Base-by-base conservation (phyloP, 2,329 filamentous ascomycete species). In the Aspergillus pseudoviridinutans region DNA sequence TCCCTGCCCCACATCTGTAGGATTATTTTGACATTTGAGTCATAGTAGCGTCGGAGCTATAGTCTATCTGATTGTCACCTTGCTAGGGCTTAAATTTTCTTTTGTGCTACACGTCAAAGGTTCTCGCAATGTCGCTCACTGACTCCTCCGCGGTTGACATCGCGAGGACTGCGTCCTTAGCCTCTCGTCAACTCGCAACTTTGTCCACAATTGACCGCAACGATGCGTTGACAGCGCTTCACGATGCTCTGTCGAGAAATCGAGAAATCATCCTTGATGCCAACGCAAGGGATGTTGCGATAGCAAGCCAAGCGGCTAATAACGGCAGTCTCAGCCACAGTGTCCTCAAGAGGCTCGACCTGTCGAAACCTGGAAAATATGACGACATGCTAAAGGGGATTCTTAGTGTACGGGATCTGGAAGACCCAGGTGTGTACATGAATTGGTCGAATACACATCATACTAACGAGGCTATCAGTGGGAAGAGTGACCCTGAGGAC, bases 341-440 rank as follows among this genome's bases (percentile, higher is more conserved):
- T 69, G 82, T 97, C 25, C 84, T 97, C 32, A 94, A 95, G 68
- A 84, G 94, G 56, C 82, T 99, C 60, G 93, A 99, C 74, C 80
- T 99, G 51, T 87, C 86, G 51, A 89, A 90, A 73, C 85, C 86
- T 70, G 93, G 93, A 58, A 97, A 97, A 78, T 99, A 89, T 81
- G 92, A 97, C 70, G 94, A 97, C 71, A 97, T 99, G 94, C 82
- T 99, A 63, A 89, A 92, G 78, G 94, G 94, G 27, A 95, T 99
- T 60, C 77, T 95, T 59, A 91, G 96, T 76, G 94, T 99, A 60
- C 84, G 89, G 64, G 83, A 85, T 52, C 82, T 99, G 28, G 84
- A 89, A 51, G 94, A 99, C 77, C 94, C 94, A 64, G 84, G 91
- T 94, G 81, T 68, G 84, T 79, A 55, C 38, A 35, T 29, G n/a